Conservation (phyloP, 1,139 yeast species). For the Kluyveromyces marxianus region DNA sequence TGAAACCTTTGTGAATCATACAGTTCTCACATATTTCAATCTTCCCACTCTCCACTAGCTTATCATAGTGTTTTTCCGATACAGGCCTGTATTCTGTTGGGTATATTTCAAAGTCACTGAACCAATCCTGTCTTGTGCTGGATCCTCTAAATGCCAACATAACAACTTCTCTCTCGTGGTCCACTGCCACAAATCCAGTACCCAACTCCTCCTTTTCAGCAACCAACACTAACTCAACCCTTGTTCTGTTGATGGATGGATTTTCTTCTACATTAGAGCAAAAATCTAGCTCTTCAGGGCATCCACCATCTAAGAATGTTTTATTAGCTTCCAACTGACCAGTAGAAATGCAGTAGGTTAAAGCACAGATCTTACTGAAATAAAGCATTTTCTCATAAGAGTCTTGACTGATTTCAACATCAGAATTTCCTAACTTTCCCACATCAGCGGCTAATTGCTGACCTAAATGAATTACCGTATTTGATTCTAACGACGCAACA, state of each 20-base stretch:
- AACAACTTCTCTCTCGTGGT: conserved; percentile 35
- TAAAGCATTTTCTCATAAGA: conserved; percentile 25
- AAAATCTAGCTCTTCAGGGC: conserved; percentile 25
- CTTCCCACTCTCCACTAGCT: conserved; percentile 19
- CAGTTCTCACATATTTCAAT: conserved; percentile 40
- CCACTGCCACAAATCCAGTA: conserved; percentile 35
- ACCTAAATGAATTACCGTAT: too few species aligned
- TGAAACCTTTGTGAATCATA: conserved; percentile 53
- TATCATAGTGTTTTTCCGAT: conserved; percentile 18
- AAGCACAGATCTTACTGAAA: conserved; percentile 27
- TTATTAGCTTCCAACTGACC: conserved; percentile 14
- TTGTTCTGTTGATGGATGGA: conserved; percentile 32
- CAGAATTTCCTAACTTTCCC: not conserved
- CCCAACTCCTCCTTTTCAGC: conserved; percentile 43
- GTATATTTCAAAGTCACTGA: conserved; percentile 41
- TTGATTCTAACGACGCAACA: not conserved
- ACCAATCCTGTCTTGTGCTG: conserved; percentile 49
- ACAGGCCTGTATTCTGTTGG: conserved; percentile 37
- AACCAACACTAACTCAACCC: conserved; percentile 30
- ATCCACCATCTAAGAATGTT: conserved; percentile 24
- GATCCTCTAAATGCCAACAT: conserved; percentile 50
- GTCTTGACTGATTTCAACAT: conserved; percentile 10
- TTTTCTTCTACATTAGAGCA: conserved; percentile 21
- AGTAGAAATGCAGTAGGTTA: conserved; percentile 25
- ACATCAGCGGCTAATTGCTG: conserved; percentile 4